These are phyloP conservation scores for Cyphellophora attinorum DNA, from an alignment of 2,329 filamentous ascomycete genomes.

Conservation along the genomic window DNA sequence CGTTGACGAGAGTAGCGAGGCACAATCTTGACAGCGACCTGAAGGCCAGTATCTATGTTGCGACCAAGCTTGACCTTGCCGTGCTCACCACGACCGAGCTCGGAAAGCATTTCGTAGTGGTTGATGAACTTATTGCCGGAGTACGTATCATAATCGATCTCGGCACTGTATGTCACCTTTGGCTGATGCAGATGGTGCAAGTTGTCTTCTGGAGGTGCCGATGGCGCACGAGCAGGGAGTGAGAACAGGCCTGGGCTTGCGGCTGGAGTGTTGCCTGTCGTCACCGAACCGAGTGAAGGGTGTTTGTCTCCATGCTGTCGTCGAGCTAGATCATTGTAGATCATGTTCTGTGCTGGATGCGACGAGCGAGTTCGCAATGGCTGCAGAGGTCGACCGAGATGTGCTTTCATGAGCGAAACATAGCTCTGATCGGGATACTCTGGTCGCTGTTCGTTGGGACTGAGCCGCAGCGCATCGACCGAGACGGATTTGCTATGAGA, in stretches of 20 bases:
- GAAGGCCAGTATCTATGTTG: neutral
- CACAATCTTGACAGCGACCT: slow-evolving; percentile 95
- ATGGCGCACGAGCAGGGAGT: slow-evolving; percentile 23
- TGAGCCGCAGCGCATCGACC: slow-evolving; percentile 5
- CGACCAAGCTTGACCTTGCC: slow-evolving; percentile 95
- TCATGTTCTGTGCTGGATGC: slow-evolving; percentile 28
- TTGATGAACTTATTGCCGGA: slow-evolving; percentile 96
- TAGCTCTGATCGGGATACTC: slow-evolving; percentile 41
- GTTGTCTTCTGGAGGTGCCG: slow-evolving; percentile 37
- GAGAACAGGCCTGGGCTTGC: slow-evolving; percentile 36
- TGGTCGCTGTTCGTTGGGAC: slow-evolving; percentile 20
- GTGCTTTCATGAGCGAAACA: slow-evolving; percentile 31
- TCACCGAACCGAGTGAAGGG: slow-evolving; percentile 22
- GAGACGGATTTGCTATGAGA: slow-evolving; percentile 18
- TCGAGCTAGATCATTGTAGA: slow-evolving; percentile 19
- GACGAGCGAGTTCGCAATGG: slow-evolving; percentile 32
- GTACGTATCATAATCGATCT: slow-evolving; percentile 78
- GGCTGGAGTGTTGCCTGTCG: slow-evolving; percentile 36
- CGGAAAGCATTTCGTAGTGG: slow-evolving; percentile 92
- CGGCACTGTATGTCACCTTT: slow-evolving; percentile 81
- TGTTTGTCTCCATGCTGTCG: neutral
- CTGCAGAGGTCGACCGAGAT: slow-evolving; percentile 30
- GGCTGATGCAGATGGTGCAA: slow-evolving; percentile 66
- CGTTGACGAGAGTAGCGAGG: slow-evolving; percentile 89
- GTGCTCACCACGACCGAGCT: slow-evolving; percentile 90